Evolutionary conservation across 2,329 filamentous ascomycete species (phyloP).

Genomic region (Colletotrichum costaricense): DNA sequence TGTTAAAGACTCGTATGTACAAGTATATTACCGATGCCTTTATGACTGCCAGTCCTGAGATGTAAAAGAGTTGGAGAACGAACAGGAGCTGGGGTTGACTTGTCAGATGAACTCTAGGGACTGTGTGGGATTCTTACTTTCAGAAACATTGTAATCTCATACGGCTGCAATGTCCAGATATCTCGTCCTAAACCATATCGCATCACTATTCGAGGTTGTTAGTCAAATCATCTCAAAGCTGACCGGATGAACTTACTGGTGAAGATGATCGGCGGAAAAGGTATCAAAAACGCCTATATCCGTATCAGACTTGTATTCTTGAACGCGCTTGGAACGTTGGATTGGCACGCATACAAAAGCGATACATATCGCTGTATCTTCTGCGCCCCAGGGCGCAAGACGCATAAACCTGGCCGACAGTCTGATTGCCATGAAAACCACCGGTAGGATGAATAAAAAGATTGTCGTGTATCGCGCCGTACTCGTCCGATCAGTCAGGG

Average conservation of each 20-base stretch:
- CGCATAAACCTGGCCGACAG: not conserved
- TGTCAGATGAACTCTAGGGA: not conserved
- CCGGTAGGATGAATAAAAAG: not conserved
- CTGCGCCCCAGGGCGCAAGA: not conserved
- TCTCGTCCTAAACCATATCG: not conserved
- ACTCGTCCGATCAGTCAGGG: not conserved
- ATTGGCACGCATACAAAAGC: not conserved
- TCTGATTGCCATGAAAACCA: not conserved
- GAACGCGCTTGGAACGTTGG: not conserved
- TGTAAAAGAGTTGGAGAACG: slow-evolving; percentile 44
- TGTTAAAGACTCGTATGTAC: slow-evolving; percentile 46
- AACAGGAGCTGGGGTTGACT: slow-evolving; percentile 40
- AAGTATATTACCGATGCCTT: slow-evolving; percentile 47
- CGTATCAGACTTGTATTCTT: not conserved
- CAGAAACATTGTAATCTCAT: not conserved
- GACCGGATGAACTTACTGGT: not conserved
- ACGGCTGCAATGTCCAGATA: not conserved
- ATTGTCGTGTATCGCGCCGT: not conserved
- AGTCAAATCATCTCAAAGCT: too few species aligned
- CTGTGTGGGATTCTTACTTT: not conserved
- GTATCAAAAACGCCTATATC: not conserved
- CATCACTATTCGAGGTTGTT: not conserved
- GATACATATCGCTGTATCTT: not conserved
- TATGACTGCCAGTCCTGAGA: slow-evolving; percentile 42
- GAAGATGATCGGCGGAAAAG: not conserved